Base-by-base conservation (phyloP, 179 eudicot genomes). In the Pouteria campechiana region DNA sequence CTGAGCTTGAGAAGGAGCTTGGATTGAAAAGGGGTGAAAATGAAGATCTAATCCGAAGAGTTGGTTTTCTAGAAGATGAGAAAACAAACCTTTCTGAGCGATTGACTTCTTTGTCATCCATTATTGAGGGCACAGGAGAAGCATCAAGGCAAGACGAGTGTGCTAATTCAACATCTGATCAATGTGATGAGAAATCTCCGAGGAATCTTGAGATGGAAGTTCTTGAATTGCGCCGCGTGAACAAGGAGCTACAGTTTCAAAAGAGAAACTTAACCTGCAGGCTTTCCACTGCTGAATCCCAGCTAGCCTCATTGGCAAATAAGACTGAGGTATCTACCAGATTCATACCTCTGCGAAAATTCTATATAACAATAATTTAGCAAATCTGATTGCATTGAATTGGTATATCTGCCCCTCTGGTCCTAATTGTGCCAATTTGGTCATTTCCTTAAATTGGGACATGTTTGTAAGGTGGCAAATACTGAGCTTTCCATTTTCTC, bases 221-320 rank as follows among this genome's bases (percentile, higher is more conserved):
- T 38, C 49, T 80, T 7, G 70, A 77, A 46, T 55, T 84, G 44
- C 72, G 92, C 60, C 63, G 87, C 2, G 12, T 84, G 40, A 84
- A 81, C 46, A 81, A 72, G 68, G 95, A 84, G 73, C 63, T 84
- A 13, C 83, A 84, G 63, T 68, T 84, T 38, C 78, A 81, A 48
- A 81, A 77, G 55, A 62, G 92, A 36, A 78, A 65, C 58, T 76
- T 81, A 40, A 37, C 81, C 55, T 67, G 80, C 40, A 73, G 57
- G 36, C 63, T 84, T 14, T 64, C 81, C 44, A 67, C 83, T 6
- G 37, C 81, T 69, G 87, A 84, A 41, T 67, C 83, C 28, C 81
- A 70, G 23, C 18, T 72, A 44, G 61, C 72, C 12, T 52, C 63
- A 28, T 38, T 54, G 34, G 52, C 65, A 16, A 74, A 63, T 36